These are phyloP conservation scores for Laetiporus sulphureus DNA, from an alignment of 1,284 basidiomycete species.

Conservation along the genomic window DNA sequence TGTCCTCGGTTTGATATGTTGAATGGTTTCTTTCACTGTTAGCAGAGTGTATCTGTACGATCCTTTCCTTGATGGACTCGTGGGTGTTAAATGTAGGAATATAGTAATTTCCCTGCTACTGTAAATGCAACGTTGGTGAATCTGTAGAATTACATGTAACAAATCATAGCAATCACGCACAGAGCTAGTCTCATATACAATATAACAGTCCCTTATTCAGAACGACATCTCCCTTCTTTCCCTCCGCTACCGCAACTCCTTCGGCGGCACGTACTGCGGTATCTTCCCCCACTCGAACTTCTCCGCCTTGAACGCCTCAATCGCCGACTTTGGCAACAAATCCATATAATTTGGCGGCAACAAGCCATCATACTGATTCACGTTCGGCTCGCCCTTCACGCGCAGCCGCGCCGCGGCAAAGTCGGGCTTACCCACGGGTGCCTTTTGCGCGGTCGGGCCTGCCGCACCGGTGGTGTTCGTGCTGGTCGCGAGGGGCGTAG, in stretches of 20 bases:
- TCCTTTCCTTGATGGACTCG: too few species aligned
- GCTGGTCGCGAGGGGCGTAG: constrained; percentile 1
- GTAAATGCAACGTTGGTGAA: too few species aligned
- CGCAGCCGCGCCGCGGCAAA: constrained; percentile 26
- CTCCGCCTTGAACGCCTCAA: constrained; percentile 52
- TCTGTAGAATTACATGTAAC: too few species aligned
- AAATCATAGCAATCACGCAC: too few species aligned
- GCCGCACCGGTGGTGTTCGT: too few species aligned
- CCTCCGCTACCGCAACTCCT: constrained; percentile 49
- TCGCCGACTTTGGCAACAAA: constrained; percentile 42
- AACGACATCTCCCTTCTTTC: too few species aligned
- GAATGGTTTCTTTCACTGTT: too few species aligned
- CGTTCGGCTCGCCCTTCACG: constrained; percentile 35
- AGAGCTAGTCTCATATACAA: not conserved
- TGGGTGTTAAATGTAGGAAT: too few species aligned
- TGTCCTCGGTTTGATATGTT: too few species aligned
- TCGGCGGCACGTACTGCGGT: constrained; percentile 73
- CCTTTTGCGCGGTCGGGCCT: not conserved
- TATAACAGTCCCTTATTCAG: too few species aligned
- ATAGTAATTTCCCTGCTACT: too few species aligned
- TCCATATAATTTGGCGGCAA: constrained; percentile 55
- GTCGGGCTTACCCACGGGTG: constrained; percentile 22
- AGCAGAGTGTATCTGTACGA: too few species aligned
- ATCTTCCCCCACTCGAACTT: constrained; percentile 71
- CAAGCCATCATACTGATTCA: constrained; percentile 49